A percentile compares a stretch with the other conserved stretches of the same genome.
These are phyloP conservation scores for Ustilago xerochloae DNA, from an alignment of 1,284 basidiomycete genomes.

Conservation along the genomic window DNA sequence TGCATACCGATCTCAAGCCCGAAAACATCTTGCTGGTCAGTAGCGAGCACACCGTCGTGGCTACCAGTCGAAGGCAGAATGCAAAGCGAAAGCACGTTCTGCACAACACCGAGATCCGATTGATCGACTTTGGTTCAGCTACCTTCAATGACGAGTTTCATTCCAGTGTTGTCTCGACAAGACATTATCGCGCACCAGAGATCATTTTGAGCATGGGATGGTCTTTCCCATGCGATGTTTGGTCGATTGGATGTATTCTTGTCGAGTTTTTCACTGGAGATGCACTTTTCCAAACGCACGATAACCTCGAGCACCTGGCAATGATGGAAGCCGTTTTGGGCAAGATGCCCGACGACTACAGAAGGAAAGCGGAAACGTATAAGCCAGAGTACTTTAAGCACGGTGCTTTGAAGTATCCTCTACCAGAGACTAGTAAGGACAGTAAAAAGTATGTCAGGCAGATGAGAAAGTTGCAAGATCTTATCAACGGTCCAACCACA, in stretches of 20 bases:
- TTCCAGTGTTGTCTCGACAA: slow-evolving; percentile 94
- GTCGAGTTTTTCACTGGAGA: slow-evolving; percentile 98
- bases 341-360: slow-evolving; percentile 87
- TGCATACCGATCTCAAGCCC: slow-evolving; percentile 98
- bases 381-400: slow-evolving; percentile 95
- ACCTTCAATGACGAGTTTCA: slow-evolving; percentile 99
- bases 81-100: slow-evolving; percentile 72
- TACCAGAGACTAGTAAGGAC: slow-evolving; percentile 83
- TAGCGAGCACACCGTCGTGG: slow-evolving; percentile 75
- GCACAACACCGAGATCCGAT: slow-evolving; percentile 87
- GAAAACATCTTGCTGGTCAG: slow-evolving; percentile 84
- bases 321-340: slow-evolving; percentile 99
- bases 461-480: slow-evolving; percentile 85
- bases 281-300: slow-evolving; percentile 97
- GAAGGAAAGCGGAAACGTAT: slow-evolving; percentile 71
- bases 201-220: slow-evolving; percentile 95
- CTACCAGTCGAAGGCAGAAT: slow-evolving; percentile 53
- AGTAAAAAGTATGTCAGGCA: slow-evolving; percentile 93
- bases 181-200: slow-evolving; percentile 98
- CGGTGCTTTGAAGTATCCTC: slow-evolving; percentile 88
- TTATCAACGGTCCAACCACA: slow-evolving; percentile 73
- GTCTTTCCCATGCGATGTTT: slow-evolving; percentile 98
- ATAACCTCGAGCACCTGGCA: slow-evolving; percentile 97
- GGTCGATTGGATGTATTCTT: slow-evolving; percentile 97
- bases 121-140: slow-evolving; percentile 98